Percentiles rank a stretch among this genome's conserved stretches.
phyloP scores from a whole-genome alignment of 2,329 filamentous ascomycete species.

The Curvularia sp. region DNA sequence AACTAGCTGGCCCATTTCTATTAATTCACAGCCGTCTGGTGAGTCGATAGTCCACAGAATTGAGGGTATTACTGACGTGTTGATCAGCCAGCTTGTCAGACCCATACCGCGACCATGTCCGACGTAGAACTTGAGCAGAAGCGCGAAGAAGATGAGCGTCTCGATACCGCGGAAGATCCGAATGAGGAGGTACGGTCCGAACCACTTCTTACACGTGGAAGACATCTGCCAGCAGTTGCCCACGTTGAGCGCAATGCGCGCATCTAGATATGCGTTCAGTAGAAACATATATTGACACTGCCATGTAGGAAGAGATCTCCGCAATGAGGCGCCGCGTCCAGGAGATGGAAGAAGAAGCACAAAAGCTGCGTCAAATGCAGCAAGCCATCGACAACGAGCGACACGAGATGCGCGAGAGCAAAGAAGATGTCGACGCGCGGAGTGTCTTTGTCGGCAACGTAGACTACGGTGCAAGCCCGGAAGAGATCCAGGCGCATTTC shows the following conservation, averaged over 20 bases:
- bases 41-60: slow-evolving; percentile 6
- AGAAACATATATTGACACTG: slow-evolving; percentile 11
- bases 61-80: slow-evolving; percentile 3
- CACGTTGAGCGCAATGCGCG: not conserved
- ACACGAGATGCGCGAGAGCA: slow-evolving; percentile 85
- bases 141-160: slow-evolving; percentile 44
- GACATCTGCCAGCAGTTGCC: not conserved
- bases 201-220: not conserved
- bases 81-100: not conserved
- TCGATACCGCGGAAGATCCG: slow-evolving; percentile 44
- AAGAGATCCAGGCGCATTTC: slow-evolving; percentile 98
- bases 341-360: slow-evolving; percentile 65
- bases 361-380: slow-evolving; percentile 63
- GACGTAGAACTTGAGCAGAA: slow-evolving; percentile 40
- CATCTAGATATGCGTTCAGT: not conserved
- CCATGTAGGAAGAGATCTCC: slow-evolving; percentile 51
- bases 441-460: slow-evolving; percentile 99
- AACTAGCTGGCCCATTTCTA: slow-evolving; percentile 12
- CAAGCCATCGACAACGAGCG: slow-evolving; percentile 79
- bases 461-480: slow-evolving; percentile 94
- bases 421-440: slow-evolving; percentile 92
- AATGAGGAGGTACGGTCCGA: slow-evolving; percentile 46
- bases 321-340: slow-evolving; percentile 62
- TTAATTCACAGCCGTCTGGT: slow-evolving; percentile 25
- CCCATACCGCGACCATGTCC: slow-evolving; percentile 30